phyloP scores from a whole-genome alignment of 257 asterid genomes.

The Scutellaria barbata region DNA sequence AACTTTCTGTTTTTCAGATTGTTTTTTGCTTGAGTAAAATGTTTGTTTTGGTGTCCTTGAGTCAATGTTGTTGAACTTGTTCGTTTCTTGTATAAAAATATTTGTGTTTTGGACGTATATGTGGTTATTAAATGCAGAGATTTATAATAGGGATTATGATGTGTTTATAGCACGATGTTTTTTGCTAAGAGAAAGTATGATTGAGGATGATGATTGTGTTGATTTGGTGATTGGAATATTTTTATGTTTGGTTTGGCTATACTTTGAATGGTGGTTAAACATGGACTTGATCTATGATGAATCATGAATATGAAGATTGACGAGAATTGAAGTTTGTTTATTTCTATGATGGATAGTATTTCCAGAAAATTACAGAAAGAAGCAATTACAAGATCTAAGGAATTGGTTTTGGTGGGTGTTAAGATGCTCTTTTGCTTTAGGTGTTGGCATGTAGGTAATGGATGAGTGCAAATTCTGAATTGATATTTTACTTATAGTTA shows the following conservation, averaged over 20 bases:
- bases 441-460: background rate
- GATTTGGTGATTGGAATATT: too few species aligned
- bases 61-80: slow-evolving; percentile 10
- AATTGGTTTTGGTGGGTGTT: slow-evolving; percentile 8
- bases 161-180: too few species aligned
- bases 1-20: background rate
- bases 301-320: background rate
- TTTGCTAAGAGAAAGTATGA: too few species aligned
- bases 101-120: background rate
- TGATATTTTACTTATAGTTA: background rate
- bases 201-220: too few species aligned
- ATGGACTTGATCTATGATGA: slow-evolving; percentile 8
- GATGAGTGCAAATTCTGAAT: background rate
- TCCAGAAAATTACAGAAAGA: background rate
- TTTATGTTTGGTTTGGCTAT: background rate
- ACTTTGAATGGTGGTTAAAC: background rate
- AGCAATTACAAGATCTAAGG: background rate
- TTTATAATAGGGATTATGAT: too few species aligned
- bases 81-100: background rate
- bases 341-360: background rate
- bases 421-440: slow-evolving; percentile 5
- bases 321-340: background rate
- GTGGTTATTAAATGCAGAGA: slow-evolving; percentile 6
- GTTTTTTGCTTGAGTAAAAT: background rate
- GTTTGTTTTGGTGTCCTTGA: background rate